Conservation (phyloP, 2,329 filamentous ascomycete species). For the Fusarium sp. region DNA sequence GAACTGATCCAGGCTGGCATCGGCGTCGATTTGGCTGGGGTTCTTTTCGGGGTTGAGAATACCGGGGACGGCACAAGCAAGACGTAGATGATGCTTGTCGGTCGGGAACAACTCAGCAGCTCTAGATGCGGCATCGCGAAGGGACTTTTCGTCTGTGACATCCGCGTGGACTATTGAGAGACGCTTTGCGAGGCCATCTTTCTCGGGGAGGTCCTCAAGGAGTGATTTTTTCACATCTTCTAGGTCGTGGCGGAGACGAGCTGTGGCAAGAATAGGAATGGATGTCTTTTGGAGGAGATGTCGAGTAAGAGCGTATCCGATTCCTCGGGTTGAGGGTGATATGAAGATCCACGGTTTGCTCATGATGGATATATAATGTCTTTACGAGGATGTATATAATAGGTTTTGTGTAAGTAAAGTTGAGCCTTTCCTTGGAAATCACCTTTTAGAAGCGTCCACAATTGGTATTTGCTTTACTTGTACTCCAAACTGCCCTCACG, state of each 20-base stretch:
- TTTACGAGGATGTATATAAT: neutral
- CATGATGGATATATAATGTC: slow-evolving; percentile 48
- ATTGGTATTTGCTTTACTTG: neutral
- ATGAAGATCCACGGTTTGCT: slow-evolving; percentile 65
- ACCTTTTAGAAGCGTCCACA: neutral
- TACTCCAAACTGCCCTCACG: neutral
- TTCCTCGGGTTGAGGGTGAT: slow-evolving; percentile 62
- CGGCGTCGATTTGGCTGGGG: slow-evolving; percentile 72
- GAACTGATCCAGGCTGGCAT: slow-evolving; percentile 75
- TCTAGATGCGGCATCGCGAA: slow-evolving; percentile 66
- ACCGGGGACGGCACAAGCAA: slow-evolving; percentile 78
- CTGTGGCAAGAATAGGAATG: slow-evolving; percentile 62
- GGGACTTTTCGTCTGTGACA: slow-evolving; percentile 71
- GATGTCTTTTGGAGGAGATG: slow-evolving; percentile 62
- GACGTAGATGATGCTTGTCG: slow-evolving; percentile 69
- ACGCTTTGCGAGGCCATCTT: slow-evolving; percentile 48
- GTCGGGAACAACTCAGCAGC: slow-evolving; percentile 67
- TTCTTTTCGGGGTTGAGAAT: slow-evolving; percentile 80
- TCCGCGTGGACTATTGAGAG: slow-evolving; percentile 59
- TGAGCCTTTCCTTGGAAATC: neutral
- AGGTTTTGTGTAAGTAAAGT: neutral
- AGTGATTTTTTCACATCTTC: slow-evolving; percentile 52
- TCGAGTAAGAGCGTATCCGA: slow-evolving; percentile 62
- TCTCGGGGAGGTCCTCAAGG: slow-evolving; percentile 48
- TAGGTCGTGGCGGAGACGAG: slow-evolving; percentile 54